Percentiles rank a stretch among this genome's conserved stretches.
These are phyloP conservation scores for Candida khao-thaluensis DNA, from an alignment of 805 yeast genomes.

Conservation along the genomic window DNA sequence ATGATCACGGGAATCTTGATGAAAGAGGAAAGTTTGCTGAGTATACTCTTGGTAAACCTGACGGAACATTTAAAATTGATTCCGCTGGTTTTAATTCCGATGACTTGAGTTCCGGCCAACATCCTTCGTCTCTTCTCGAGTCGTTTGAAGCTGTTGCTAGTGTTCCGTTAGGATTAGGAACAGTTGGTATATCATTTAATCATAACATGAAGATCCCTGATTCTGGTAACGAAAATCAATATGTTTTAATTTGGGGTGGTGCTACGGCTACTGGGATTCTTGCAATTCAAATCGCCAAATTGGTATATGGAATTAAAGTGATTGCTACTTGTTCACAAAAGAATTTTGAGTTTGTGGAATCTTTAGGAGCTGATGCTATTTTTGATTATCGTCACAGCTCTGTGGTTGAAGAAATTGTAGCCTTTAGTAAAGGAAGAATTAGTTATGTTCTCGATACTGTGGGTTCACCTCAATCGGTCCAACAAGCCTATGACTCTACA, in stretches of 20 bases:
- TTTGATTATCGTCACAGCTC: conserved; percentile 28
- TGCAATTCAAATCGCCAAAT: conserved; percentile 33
- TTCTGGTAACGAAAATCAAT: conserved; percentile 14
- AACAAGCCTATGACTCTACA: conserved; percentile 28
- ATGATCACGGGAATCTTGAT: conserved; percentile 48
- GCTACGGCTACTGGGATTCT: conserved; percentile 33
- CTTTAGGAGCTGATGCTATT: conserved; percentile 29
- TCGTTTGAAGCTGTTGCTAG: conserved; percentile 69
- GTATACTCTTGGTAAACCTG: conserved; percentile 34
- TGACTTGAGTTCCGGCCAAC: conserved; percentile 19
- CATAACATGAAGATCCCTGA: conserved; percentile 13
- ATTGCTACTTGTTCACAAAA: conserved; percentile 28
- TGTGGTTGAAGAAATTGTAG: conserved; percentile 23
- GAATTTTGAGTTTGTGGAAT: conserved; percentile 23
- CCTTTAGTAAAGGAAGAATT: conserved; percentile 20
- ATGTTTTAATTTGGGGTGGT: conserved; percentile 37
- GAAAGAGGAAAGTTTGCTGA: conserved; percentile 57
- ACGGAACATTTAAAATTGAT: conserved; percentile 7
- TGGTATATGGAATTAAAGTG: conserved; percentile 28
- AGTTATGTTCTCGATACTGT: conserved; percentile 29
- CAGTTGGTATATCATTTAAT: conserved; percentile 44
- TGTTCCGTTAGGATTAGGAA: conserved; percentile 51
- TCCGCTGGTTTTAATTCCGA: conserved; percentile 18
- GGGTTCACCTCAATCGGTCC: conserved; percentile 22
- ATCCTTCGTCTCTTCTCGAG: conserved; percentile 46